Conservation (phyloP, 768 basidiomycete species). For the Favolaschia claudopus region DNA sequence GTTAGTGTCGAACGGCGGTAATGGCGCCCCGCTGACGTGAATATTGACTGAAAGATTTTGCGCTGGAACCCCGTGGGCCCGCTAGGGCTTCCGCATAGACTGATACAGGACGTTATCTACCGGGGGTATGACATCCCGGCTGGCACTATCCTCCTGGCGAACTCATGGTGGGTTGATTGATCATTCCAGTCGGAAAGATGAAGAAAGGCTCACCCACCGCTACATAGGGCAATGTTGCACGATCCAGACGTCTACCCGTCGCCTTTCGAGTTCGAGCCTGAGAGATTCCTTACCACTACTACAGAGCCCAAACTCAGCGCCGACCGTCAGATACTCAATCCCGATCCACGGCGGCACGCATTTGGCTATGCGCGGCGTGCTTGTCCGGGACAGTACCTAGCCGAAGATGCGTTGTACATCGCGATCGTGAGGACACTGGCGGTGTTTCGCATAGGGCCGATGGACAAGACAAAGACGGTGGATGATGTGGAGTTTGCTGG, state of each 20-base stretch:
- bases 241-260: background rate
- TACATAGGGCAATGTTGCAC: background rate
- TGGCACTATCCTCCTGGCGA: background rate
- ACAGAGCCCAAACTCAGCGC: background rate
- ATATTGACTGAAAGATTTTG: background rate
- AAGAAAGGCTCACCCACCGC: no score
- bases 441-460: no score
- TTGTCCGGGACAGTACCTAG: background rate
- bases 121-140: conserved; percentile 24
- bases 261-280: background rate
- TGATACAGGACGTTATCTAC: conserved; percentile 22
- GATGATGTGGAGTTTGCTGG: no score
- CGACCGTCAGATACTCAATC: background rate
- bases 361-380: background rate
- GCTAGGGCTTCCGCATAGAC: conserved; percentile 20
- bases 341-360: background rate
- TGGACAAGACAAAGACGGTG: no score
- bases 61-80: conserved; percentile 29
- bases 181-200: no score
- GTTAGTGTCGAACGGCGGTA: no score
- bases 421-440: no score
- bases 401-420: background rate
- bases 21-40: background rate
- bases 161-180: background rate
- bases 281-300: background rate